Percentiles rank a stretch among this genome's conserved stretches.
Evolutionary conservation across 176 grass and related monocot species (phyloP).

Genomic region (Paspalum notatum): DNA sequence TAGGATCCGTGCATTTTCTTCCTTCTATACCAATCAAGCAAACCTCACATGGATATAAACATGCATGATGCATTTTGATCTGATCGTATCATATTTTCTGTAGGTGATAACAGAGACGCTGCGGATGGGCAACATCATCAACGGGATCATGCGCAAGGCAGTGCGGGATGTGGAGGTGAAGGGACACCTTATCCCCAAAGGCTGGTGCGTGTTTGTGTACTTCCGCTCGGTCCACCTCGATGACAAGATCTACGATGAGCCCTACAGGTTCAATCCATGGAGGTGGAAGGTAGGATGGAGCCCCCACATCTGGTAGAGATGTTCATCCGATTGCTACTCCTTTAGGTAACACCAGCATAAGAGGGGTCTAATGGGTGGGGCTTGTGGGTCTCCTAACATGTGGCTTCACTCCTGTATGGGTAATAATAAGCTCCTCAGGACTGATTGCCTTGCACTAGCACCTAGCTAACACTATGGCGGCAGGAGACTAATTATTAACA

Average conservation of each 20-base stretch:
- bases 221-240: slow-evolving; percentile 95
- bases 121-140: slow-evolving; percentile 88
- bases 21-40: not conserved
- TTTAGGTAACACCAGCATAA: slow-evolving; percentile 57
- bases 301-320: slow-evolving; percentile 57
- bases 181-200: slow-evolving; percentile 92
- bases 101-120: slow-evolving; percentile 83
- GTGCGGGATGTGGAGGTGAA: slow-evolving; percentile 81
- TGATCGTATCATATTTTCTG: no score
- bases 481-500: not conserved
- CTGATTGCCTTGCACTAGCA: slow-evolving; percentile 10
- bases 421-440: slow-evolving; percentile 9
- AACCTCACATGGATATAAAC: not conserved
- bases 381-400: slow-evolving; percentile 56
- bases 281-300: slow-evolving; percentile 87
- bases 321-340: slow-evolving; percentile 46
- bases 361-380: slow-evolving; percentile 28
- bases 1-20: not conserved
- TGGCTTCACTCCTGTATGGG: slow-evolving; percentile 37
- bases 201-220: slow-evolving; percentile 91
- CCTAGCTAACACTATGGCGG: slow-evolving; percentile 14
- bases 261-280: slow-evolving; percentile 94
- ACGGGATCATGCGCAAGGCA: slow-evolving; percentile 95
- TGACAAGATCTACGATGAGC: slow-evolving; percentile 60
- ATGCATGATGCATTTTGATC: not conserved